Percentiles rank a stretch among this genome's conserved stretches.
phyloP scores from a whole-genome alignment of 305 asterid species.

The Fraxinus paxiana region DNA sequence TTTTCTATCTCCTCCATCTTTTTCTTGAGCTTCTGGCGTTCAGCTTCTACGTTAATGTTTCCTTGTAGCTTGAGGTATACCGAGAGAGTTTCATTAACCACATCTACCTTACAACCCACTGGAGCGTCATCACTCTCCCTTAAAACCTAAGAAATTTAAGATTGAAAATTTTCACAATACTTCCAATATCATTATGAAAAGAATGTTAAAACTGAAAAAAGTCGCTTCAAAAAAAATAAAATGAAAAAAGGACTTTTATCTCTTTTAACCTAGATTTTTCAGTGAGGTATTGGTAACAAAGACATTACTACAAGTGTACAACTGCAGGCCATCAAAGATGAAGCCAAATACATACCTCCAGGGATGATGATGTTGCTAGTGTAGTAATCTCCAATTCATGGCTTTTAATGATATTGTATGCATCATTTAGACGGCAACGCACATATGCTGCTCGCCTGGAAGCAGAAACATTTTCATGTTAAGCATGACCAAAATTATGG shows the following conservation, averaged over 20 bases:
- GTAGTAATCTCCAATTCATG: slow-evolving; percentile 67
- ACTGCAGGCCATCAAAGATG: background rate
- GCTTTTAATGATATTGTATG: slow-evolving; percentile 39
- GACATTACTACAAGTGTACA: background rate
- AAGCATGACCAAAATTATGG: background rate
- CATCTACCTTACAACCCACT: slow-evolving; percentile 63
- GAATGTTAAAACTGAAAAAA: background rate
- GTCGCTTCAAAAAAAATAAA: background rate
- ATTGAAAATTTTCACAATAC: background rate
- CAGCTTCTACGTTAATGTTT: slow-evolving; percentile 55
- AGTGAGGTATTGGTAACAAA: background rate
- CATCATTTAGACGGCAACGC: slow-evolving; percentile 57
- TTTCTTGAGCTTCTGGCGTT: slow-evolving; percentile 70
- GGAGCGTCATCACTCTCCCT: slow-evolving; percentile 61
- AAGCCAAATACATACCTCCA: slow-evolving; percentile 42
- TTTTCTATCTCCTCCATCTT: slow-evolving; percentile 71
- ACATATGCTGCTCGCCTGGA: slow-evolving; percentile 69
- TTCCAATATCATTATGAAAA: background rate
- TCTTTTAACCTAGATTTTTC: background rate
- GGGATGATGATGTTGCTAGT: slow-evolving; percentile 64
- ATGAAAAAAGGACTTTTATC: background rate
- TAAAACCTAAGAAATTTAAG: slow-evolving; percentile 44
- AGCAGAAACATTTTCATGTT: background rate
- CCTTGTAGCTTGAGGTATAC: slow-evolving; percentile 59
- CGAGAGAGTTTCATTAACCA: slow-evolving; percentile 60